Base-by-base conservation (phyloP, 306 rosid genomes). In the Fragaria ananassa region DNA sequence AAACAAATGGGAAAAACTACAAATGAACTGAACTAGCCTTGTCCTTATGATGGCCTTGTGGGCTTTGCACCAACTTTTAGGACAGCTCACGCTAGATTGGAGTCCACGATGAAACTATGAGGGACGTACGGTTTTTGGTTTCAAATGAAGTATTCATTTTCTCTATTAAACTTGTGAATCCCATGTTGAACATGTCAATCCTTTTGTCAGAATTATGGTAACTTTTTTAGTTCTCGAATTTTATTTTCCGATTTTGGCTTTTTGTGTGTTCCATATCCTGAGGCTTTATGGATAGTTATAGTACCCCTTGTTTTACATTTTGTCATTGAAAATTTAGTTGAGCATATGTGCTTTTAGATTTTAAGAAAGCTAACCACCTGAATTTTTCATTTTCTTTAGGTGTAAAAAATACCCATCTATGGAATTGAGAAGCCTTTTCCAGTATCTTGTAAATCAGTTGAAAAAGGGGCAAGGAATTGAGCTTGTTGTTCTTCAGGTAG, bases 391-490 rank as follows among this genome's bases (percentile, higher is more conserved):
- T 71, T 71, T 72, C 68, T 81, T 41, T 80, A 95, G 99, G 89
- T 95, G 99, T 82, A 95, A 95, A 79, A 95, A 95, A 87, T 95
- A 95, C 79, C 99, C 99, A 37, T 95, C 99, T 54, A 95, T 95
- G 99, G 99, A 95, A 73, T 84, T 95, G 79, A 89, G 97, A 82
- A 97, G 99, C 75, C 97, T 95, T 79, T 92, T 92, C 91, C 99
- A 95, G 87, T 95, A 92, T 88, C 97, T 95, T 68, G 96, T 95
- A 76, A 95, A 95, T 79, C 99, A 92, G 87, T 79, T 95, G 79
- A 92, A 95, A 77, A 95, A 89, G 85, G 97, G 99, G 42, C 90
- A 85, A 77, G 99, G 99, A 76, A 91, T 92, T 76, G 99, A 92
- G 87, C 97, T 95, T 76, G 91, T 95, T 83, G 91, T 95, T 69